Percentiles rank a stretch among this genome's conserved stretches.
These are phyloP conservation scores for Phytopythium oedochilum DNA, from an alignment of 352 stramenopile genomes.

Conservation along the genomic window DNA sequence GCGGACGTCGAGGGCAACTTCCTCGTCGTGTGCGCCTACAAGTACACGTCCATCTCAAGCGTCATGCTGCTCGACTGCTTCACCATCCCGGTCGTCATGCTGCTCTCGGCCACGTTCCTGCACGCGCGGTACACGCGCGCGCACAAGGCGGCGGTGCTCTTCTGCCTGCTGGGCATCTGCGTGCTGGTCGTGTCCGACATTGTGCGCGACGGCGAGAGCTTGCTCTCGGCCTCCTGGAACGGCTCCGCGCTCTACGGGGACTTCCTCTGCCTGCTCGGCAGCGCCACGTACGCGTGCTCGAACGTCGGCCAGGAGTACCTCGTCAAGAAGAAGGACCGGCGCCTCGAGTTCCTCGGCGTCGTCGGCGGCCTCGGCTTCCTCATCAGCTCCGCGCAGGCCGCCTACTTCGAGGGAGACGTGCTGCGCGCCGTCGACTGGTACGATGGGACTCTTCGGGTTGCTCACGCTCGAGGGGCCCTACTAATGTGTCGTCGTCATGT, in stretches of 20 bases:
- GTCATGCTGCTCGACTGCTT: slow-evolving; percentile 96
- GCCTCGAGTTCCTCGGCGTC: slow-evolving; percentile 94
- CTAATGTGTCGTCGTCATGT: too few relatives aligned
- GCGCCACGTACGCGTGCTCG: slow-evolving; percentile 87
- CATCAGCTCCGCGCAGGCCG: slow-evolving; percentile 80
- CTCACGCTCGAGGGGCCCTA: too few relatives aligned
- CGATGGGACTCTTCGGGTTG: too few relatives aligned
- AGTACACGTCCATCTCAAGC: slow-evolving; percentile 95
- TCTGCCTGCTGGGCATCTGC: slow-evolving; percentile 85
- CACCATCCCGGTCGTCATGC: slow-evolving; percentile 93
- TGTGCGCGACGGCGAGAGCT: slow-evolving; percentile 28
- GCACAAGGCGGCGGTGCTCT: slow-evolving; percentile 71
- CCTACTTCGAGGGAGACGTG: slow-evolving; percentile 72
- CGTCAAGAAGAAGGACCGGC: slow-evolving; percentile 79
- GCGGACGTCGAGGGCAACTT: slow-evolving; percentile 96
- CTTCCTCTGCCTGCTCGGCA: slow-evolving; percentile 88
- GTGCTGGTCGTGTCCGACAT: slow-evolving; percentile 87
- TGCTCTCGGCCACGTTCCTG: slow-evolving; percentile 90
- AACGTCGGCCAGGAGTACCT: slow-evolving; percentile 91
- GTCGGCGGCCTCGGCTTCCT: slow-evolving; percentile 91
- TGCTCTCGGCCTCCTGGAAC: slow-evolving; percentile 23
- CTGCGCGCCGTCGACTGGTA: slow-evolving; percentile 43
- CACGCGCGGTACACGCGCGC: slow-evolving; percentile 62
- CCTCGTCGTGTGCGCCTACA: slow-evolving; percentile 92
- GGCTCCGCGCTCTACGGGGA: slow-evolving; percentile 83